Conservation (phyloP, 1,139 yeast species). For the Suhomyces atakaporum region DNA sequence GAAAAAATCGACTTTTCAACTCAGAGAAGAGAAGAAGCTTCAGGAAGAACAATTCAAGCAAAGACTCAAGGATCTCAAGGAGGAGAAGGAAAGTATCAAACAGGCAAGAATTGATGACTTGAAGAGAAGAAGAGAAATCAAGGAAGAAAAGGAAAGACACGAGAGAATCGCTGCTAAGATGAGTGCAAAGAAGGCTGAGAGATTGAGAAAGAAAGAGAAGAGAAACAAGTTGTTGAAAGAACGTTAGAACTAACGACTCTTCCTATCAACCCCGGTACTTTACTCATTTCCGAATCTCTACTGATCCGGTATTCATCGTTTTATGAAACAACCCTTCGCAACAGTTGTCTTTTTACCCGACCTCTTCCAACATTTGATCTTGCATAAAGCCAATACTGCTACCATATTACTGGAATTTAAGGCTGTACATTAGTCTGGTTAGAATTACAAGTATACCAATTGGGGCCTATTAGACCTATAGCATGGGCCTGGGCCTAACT, state of each 20-base stretch:
- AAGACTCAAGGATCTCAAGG: conserved; percentile 57
- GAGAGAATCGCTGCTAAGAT: conserved; percentile 69
- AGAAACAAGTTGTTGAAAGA: conserved; percentile 78
- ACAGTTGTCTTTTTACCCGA: no score
- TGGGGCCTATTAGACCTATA: not conserved
- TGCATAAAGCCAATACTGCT: no score
- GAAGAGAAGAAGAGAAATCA: conserved; percentile 66
- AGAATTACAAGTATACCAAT: no score
- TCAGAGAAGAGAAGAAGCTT: conserved; percentile 38
- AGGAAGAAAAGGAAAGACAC: conserved; percentile 74
- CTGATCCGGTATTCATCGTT: no score
- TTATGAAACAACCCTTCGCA: no score
- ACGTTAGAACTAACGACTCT: conserved; percentile 46
- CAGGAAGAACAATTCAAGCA: conserved; percentile 51
- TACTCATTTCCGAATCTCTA: no score
- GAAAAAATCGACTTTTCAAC: conserved; percentile 21
- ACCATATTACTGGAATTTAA: no score
- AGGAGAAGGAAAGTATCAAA: conserved; percentile 60
- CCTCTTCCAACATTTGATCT: no score
- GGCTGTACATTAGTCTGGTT: no score
- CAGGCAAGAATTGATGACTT: conserved; percentile 52
- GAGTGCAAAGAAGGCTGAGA: conserved; percentile 78
- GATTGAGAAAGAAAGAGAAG: conserved; percentile 79
- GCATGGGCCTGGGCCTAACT: conserved; percentile 4
- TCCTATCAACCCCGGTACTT: no score